Evolutionary conservation across 108 stramenopile genomes (phyloP), one percentile per base, ranked within the genome.

Genomic region (Discostella stelligeroides): DNA sequence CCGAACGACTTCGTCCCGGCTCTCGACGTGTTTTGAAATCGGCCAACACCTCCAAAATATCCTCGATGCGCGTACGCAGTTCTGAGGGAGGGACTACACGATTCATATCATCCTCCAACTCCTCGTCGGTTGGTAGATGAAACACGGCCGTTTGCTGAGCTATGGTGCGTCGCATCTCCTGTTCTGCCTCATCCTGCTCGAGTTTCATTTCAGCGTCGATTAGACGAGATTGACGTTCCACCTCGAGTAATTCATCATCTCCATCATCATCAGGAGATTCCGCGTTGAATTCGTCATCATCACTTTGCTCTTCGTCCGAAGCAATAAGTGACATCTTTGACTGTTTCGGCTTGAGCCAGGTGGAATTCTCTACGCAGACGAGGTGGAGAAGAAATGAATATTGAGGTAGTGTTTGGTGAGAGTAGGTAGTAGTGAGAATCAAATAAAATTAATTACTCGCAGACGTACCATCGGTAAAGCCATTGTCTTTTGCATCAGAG

Each of bases 81-180:
- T 94, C 96, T 1, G 93, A 84, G 7, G 98, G 96, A 17, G 96
- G 94, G 27, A 94, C 93, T 11, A 95, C 95, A 12, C 93, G 86
- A 72, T 94, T 91, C 41, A 91, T 89, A 60, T 96, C 96, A 27
- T 72, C 66, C 49, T 82, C 90, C 27, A 95, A 84, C 65, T 95
- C 94, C 63, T 95, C 91, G 28, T 73, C 50, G 10, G 88, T 88
- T 3, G 95, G 95, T 23, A 92, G 78, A 55, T 96, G 91, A 69
- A 87, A 95, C 27, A 95, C 72, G 18, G 84, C 54, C 14, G 94
- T 89, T 51, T 92, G 76, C 42, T 88, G 81, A 56, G 82, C 75
- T 51, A 95, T 87, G n/a, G 89, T 90, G 55, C 88, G 84, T 39
- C 85, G 83, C 53, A 91, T 61, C 70, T 95, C 92, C 50, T 85